phyloP scores from a whole-genome alignment of 2,329 filamentous ascomycete species.

The Dothiorella sarmentorum region DNA sequence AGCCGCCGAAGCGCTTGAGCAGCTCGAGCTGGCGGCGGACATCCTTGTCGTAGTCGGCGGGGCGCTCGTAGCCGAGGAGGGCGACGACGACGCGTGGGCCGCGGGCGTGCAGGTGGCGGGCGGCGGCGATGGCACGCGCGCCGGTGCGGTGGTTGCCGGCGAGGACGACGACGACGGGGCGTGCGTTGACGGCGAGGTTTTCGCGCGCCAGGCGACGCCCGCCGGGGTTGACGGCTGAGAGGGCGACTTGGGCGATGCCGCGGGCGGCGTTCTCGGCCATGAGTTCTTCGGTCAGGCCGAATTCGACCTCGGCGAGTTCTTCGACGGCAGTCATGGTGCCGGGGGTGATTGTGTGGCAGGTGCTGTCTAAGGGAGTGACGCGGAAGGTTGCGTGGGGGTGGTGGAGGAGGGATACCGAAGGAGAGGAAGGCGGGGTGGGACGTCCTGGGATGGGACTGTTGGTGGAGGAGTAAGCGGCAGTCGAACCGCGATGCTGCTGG shows the following conservation, averaged over 20 bases:
- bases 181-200: constrained; percentile 39
- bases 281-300: constrained; percentile 82
- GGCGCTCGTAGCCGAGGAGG: constrained; percentile 78
- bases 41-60: constrained; percentile 74
- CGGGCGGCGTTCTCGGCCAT: constrained; percentile 89
- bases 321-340: constrained; percentile 90
- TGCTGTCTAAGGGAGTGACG: constrained; percentile 52
- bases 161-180: constrained; percentile 68
- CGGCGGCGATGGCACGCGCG: constrained; percentile 77
- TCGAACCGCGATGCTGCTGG: constrained; percentile 15
- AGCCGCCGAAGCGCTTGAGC: constrained; percentile 78
- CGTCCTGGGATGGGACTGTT: constrained; percentile 31
- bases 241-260: constrained; percentile 79
- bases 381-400: constrained; percentile 37
- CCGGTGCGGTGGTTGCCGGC: constrained; percentile 94
- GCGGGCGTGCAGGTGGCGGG: constrained; percentile 80
- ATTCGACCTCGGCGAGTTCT: constrained; percentile 81
- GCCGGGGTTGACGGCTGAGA: constrained; percentile 62
- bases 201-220: constrained; percentile 53
- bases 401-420: constrained; percentile 23
- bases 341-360: constrained; percentile 59
- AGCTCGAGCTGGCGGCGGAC: constrained; percentile 78
- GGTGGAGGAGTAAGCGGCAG: constrained; percentile 28
- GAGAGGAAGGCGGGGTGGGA: constrained; percentile 36
- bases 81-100: constrained; percentile 78